Conservation (phyloP, 108 stramenopile genomes). For the Pelagomonas calceolata region DNA sequence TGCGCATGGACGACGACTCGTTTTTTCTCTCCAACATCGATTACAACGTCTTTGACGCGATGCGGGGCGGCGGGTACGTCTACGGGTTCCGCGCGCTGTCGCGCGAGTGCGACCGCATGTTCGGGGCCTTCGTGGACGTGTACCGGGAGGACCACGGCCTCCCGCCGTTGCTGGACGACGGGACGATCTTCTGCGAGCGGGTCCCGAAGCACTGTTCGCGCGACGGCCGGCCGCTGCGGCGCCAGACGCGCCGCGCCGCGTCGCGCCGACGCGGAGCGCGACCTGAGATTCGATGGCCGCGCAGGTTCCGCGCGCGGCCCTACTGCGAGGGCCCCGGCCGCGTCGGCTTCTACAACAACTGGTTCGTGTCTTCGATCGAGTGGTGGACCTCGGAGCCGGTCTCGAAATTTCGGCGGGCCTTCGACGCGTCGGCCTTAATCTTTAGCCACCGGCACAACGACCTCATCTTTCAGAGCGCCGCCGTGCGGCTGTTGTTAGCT, state of each 20-base stretch:
- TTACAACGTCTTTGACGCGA: slow-evolving; percentile 64
- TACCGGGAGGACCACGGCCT: not conserved
- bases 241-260: not conserved
- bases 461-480: not conserved
- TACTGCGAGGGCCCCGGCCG: not conserved
- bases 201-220: not conserved
- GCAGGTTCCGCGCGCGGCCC: too few relatives aligned
- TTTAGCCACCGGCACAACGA: not conserved
- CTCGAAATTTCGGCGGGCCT: not conserved
- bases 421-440: not conserved
- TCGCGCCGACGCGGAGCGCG: too few relatives aligned
- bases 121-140: not conserved
- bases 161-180: not conserved
- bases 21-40: slow-evolving; percentile 48
- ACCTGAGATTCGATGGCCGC: too few relatives aligned
- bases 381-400: not conserved
- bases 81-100: not conserved
- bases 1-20: slow-evolving; percentile 69
- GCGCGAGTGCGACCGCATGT: not conserved
- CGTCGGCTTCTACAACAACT: not conserved
- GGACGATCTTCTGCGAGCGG: not conserved
- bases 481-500: not conserved
- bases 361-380: not conserved
- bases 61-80: slow-evolving; percentile 9
- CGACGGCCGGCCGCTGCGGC: not conserved